Evolutionary conservation across 306 rosid genomes (phyloP).

Genomic region (Abrus precatorius): DNA sequence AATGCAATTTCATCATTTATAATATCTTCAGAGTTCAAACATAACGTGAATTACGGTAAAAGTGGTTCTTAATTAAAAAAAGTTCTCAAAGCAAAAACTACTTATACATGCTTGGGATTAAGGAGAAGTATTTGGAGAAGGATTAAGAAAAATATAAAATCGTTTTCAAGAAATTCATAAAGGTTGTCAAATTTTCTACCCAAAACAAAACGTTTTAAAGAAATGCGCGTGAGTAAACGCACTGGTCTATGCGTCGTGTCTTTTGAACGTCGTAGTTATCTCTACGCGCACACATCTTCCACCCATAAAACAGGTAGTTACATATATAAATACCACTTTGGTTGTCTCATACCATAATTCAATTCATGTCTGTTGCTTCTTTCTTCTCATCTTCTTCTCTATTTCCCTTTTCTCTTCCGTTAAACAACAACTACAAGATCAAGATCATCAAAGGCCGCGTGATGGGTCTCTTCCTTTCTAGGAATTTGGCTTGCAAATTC

Average conservation of each 20-base stretch:
- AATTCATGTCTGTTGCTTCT: slow-evolving; percentile 16
- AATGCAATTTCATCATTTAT: too few relatives aligned
- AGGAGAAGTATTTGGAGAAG: too few relatives aligned
- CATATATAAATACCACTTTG: slow-evolving; percentile 5
- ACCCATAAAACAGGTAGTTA: slow-evolving; percentile 23
- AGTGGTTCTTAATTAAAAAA: too few relatives aligned
- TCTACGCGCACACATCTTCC: slow-evolving; percentile 44
- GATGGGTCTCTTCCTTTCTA: slow-evolving; percentile 80
- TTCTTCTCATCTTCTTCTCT: slow-evolving; percentile 1
- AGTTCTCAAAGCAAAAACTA: too few relatives aligned
- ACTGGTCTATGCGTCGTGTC: slow-evolving; percentile 11
- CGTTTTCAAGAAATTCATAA: neutral
- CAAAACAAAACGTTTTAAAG: neutral
- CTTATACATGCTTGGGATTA: too few relatives aligned
- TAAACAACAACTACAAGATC: neutral
- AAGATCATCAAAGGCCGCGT: neutral
- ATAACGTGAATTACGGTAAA: too few relatives aligned
- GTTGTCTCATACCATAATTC: neutral
- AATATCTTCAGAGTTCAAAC: too few relatives aligned
- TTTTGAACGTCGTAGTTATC: slow-evolving; percentile 23
- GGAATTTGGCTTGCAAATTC: slow-evolving; percentile 51
- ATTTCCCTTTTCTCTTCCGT: neutral
- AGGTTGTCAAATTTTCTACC: neutral
- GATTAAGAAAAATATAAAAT: neutral
- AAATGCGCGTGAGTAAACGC: slow-evolving; percentile 54